A percentile compares a stretch with the other conserved stretches of the same genome.
These are phyloP conservation scores for Hymenoscyphus occultus DNA, from an alignment of 2,329 filamentous ascomycete genomes.

Conservation along the genomic window DNA sequence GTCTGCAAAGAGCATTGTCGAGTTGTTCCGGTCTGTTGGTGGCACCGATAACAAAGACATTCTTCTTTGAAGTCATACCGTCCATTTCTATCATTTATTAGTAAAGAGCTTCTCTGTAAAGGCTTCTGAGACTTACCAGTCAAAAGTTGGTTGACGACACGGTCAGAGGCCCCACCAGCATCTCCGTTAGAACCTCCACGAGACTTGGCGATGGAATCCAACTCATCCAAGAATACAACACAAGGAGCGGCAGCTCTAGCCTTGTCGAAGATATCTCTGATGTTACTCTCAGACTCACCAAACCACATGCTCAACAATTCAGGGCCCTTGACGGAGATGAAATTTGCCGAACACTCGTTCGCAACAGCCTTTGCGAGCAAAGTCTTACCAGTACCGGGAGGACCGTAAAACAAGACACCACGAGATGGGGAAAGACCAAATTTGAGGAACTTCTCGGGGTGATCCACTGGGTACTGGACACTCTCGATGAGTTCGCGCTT, in stretches of 20 bases:
- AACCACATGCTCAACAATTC: conserved; percentile 99
- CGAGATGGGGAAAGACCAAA: conserved; percentile 97
- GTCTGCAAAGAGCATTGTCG: conserved; percentile 95
- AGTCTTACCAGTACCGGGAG: conserved; percentile 99
- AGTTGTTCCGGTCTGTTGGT: conserved; percentile 99
- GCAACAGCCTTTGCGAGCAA: conserved; percentile 98
- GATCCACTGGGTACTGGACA: conserved; percentile 98
- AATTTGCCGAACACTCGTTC: conserved; percentile 99
- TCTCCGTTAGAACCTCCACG: conserved; percentile 96
- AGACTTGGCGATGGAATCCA: conserved; percentile 99
- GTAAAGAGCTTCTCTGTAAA: conserved; percentile 29
- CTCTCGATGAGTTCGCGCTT: conserved; percentile 99
- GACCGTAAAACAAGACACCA: conserved; percentile 98
- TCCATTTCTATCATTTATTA: conserved; percentile 78
- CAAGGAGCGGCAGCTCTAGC: conserved; percentile 96
- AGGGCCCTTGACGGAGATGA: conserved; percentile 98
- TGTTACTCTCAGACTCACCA: conserved; percentile 99
- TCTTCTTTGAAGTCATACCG: conserved; percentile 99
- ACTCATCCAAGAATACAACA: conserved; percentile 96
- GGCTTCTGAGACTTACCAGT: conserved; percentile 63
- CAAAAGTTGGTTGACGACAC: conserved; percentile 98
- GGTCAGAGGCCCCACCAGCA: conserved; percentile 96
- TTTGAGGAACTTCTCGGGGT: conserved; percentile 99
- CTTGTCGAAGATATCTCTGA: conserved; percentile 99
- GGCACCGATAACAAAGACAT: conserved; percentile 98